Percentiles rank a stretch among this genome's conserved stretches.
These are phyloP conservation scores for Balakata baccata DNA, from an alignment of 345 rosid genomes.

Conservation along the genomic window DNA sequence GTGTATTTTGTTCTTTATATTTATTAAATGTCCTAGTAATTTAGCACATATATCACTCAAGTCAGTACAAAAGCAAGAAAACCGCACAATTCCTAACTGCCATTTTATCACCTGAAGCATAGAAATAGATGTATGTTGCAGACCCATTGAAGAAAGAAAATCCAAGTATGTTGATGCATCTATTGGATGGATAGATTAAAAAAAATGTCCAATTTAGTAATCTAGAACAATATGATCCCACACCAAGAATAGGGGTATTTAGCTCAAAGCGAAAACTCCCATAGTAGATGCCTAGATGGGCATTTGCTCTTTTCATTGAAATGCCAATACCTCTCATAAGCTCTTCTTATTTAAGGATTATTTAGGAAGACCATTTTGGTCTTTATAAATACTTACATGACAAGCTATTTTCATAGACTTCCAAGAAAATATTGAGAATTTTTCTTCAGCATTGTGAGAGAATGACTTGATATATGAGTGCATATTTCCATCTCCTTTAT, in stretches of 20 bases:
- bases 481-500: neutral
- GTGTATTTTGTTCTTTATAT: neutral
- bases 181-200: neutral
- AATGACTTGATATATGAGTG: neutral
- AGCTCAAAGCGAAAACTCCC: too few species aligned
- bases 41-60: neutral
- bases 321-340: neutral
- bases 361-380: neutral
- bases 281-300: too few species aligned
- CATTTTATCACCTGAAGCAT: neutral
- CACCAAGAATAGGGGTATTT: too few species aligned
- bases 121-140: neutral
- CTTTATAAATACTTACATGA: neutral
- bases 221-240: too few species aligned
- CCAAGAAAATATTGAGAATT: neutral
- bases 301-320: neutral
- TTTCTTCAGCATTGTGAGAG: neutral
- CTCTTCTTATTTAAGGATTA: neutral
- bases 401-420: neutral
- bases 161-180: neutral
- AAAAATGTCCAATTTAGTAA: too few species aligned
- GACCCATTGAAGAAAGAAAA: neutral
- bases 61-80: neutral
- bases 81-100: neutral
- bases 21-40: neutral